Base-by-base conservation (phyloP, 345 rosid genomes). In the Citrus sp. region DNA sequence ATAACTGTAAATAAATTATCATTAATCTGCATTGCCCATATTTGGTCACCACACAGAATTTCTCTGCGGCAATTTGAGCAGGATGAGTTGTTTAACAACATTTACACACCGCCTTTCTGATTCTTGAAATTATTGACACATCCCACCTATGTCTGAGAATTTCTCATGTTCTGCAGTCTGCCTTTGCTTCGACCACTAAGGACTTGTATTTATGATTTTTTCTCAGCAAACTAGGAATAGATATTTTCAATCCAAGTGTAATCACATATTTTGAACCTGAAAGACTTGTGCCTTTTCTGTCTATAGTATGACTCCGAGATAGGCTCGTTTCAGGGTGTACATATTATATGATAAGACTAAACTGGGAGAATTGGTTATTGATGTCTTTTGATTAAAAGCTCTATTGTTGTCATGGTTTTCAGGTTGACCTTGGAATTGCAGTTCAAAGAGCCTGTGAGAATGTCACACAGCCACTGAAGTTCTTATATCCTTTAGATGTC, bases 391-490 rank as follows among this genome's bases (percentile, higher is more conserved):
- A 32, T 28, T 38, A 37, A 74, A 34, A 27, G 80, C 74, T 73
- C 34, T 60, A 37, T 70, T 63, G 19, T 3, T 64, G 25, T 75
- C 40, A 8, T 71, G 67, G 74, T 77, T 35, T 75, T 81, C 89
- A 95, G 99, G 95, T 93, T 74, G 97, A 94, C 80, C 98, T 95
- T 68, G 99, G 99, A 80, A 87, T 92, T 59, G 95, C 97, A 0
- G 98, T 94, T 82, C 95, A 94, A 77, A 92, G 72, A 80, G 99
- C 99, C 54, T 95, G 99, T 71, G 93, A 88, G 78, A 91, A 83
- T 80, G 85, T 89, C 77, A 85, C 87, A 9, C 89, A 92, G 60
- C 90, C 97, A 28, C 78, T 95, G 65, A 90, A 81, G 85, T 94
- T 92, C 74, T 90, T 95, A 59, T 95, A 95, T 81, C 90, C 97